Conservation (phyloP, 371 early-diverging fungal species). For the Mortierella sp. region DNA sequence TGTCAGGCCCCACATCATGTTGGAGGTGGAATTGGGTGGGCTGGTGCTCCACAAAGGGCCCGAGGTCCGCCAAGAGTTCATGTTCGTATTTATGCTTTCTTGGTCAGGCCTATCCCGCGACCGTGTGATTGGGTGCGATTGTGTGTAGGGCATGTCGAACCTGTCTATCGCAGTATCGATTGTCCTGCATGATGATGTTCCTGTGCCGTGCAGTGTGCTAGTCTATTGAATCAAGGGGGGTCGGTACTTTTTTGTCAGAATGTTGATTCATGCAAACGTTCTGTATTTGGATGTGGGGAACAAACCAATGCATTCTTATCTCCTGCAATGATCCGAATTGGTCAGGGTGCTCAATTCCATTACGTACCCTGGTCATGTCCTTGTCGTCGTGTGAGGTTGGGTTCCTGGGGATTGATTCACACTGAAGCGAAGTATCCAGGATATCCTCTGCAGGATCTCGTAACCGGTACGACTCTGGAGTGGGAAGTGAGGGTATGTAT, state of each 20-base stretch:
- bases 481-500: not conserved
- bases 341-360: not conserved
- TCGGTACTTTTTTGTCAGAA: not conserved
- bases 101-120: constrained; percentile 36
- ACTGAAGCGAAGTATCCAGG: no score
- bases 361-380: constrained; percentile 34
- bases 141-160: constrained; percentile 76
- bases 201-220: constrained; percentile 80
- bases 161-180: constrained; percentile 70
- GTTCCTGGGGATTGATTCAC: constrained; percentile 5
- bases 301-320: not conserved
- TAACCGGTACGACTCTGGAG: constrained; percentile 30
- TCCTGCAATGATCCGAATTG: constrained; percentile 1
- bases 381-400: constrained; percentile 9
- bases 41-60: no score
- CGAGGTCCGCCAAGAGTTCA: no score
- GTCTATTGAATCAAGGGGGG: constrained; percentile 42
- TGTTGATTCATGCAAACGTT: no score
- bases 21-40: no score
- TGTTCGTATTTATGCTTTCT: not conserved
- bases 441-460: no score
- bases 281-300: constrained; percentile 1
- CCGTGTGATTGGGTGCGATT: constrained; percentile 68
- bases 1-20: no score
- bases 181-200: constrained; percentile 72